A percentile compares a stretch with the other conserved stretches of the same genome.
phyloP scores from a whole-genome alignment of 495 filamentous ascomycete genomes.

The Penicillium malachiteum region DNA sequence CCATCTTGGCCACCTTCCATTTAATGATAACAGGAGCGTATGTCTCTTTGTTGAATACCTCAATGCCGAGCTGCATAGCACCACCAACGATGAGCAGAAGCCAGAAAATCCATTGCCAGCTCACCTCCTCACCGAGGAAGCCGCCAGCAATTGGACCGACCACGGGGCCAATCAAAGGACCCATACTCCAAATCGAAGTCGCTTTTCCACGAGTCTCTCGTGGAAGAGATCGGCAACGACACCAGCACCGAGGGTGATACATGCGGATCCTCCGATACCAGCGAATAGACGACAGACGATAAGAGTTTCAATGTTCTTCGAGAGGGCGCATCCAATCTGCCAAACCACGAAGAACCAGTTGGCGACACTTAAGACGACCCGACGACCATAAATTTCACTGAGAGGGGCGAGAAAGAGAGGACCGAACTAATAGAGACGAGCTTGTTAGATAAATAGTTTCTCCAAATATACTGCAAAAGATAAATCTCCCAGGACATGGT shows the following conservation, averaged over 20 bases:
- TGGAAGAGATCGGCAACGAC: slow-evolving; percentile 10
- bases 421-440: slow-evolving; percentile 23
- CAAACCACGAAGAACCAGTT: slow-evolving; percentile 56
- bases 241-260: slow-evolving; percentile 8
- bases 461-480: not conserved
- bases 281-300: slow-evolving; percentile 61
- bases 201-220: slow-evolving; percentile 2
- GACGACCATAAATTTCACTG: slow-evolving; percentile 59
- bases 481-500: not conserved
- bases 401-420: slow-evolving; percentile 47
- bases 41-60: slow-evolving; percentile 53
- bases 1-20: slow-evolving; percentile 46
- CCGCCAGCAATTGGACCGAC: slow-evolving; percentile 40
- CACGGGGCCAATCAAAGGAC: slow-evolving; percentile 6
- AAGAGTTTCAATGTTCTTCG: slow-evolving; percentile 55
- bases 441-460: slow-evolving; percentile 4
- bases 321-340: slow-evolving; percentile 68
- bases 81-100: slow-evolving; percentile 51
- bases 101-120: slow-evolving; percentile 66
- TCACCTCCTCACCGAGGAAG: slow-evolving; percentile 50
- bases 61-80: slow-evolving; percentile 37
- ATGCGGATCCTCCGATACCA: slow-evolving; percentile 5
- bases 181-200: slow-evolving; percentile 7
- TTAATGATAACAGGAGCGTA: slow-evolving; percentile 51
- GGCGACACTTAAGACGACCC: slow-evolving; percentile 44